Percentiles rank a stretch among this genome's conserved stretches.
Conservation (phyloP, 768 basidiomycete genomes). For the Mycena maculata region DNA sequence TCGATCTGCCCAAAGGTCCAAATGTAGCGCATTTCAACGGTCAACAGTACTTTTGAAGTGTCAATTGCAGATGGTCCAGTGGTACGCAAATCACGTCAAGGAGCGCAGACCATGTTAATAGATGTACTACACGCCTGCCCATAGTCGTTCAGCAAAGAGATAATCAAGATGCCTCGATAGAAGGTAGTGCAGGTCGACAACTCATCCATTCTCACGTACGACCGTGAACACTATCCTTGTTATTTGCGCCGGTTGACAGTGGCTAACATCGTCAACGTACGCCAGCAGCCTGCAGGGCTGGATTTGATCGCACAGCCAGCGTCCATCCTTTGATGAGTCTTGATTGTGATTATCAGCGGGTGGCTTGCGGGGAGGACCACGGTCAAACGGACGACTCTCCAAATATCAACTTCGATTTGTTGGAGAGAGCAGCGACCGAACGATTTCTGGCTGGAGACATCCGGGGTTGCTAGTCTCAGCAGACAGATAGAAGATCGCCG, state of each 20-base stretch:
- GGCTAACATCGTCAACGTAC: too few relatives aligned
- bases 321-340: not conserved
- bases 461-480: slow-evolving; percentile 15
- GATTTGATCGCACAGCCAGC: not conserved
- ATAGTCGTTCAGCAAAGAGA: not conserved
- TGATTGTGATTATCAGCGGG: not conserved
- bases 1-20: not conserved
- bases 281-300: too few relatives aligned
- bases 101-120: not conserved
- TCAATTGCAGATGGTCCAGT: not conserved
- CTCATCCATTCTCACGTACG: not conserved
- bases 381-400: not conserved
- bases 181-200: not conserved
- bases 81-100: too few relatives aligned
- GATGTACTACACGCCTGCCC: not conserved
- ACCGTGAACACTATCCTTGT: not conserved
- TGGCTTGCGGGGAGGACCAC: not conserved
- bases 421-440: slow-evolving; percentile 1
- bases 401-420: slow-evolving; percentile 34
- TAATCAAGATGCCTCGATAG: not conserved
- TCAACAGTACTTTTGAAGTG: not conserved
- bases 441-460: slow-evolving; percentile 1
- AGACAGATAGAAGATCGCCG: slow-evolving; percentile 6
- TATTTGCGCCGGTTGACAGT: too few relatives aligned
- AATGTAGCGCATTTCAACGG: not conserved